Evolutionary conservation across 495 filamentous ascomycete species (phyloP), one percentile per base, ranked within the genome.

Genomic region (Hypoxylon perforatum): DNA sequence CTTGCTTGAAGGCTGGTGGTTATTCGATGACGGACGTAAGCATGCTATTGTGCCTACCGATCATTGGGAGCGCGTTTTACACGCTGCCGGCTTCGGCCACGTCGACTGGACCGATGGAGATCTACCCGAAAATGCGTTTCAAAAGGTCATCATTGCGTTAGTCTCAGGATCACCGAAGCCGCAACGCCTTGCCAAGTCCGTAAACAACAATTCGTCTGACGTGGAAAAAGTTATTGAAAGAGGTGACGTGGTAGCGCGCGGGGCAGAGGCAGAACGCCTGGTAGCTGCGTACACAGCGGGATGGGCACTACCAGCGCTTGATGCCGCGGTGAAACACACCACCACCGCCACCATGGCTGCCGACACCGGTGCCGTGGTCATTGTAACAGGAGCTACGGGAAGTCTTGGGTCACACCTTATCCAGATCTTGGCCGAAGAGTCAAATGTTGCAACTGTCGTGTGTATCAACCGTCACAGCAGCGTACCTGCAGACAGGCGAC

Each of bases 311-410:
- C 4, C 35, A 3, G 4, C 12, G 12, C 35, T 38, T 11, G 35
- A 38, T 3, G 35, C 35, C 35, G 35, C 9, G 2, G 9, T 2
- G 12, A 10, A 38, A 3, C 35, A 15, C 8, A 28, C 3, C 7
- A 3, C 25, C 25, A 28, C 25, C 25, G 7, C 25, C 25, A 3
- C 3, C 25, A 28, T n/a, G n/a, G n/a, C n/a, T n/a, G n/a, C 3
- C 25, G 25, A 28, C 7, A 28, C 3, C 3, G 77, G 75, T 21
- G 11, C 78, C 28, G 77, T 76, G n/a, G 76, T 77, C 63, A 75
- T 78, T 0, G 71, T 81, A 44, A 78, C 61, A 4, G 83, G 83
- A 6, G 83, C 76, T 9, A 86, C 85, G 0, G 78, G 81, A 1
- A 79, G 78, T 49, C 41, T 81, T 14, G 80, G 79, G 25, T 69